These are phyloP conservation scores for Mycena galericulata DNA, from an alignment of 768 basidiomycete species.

Conservation along the genomic window DNA sequence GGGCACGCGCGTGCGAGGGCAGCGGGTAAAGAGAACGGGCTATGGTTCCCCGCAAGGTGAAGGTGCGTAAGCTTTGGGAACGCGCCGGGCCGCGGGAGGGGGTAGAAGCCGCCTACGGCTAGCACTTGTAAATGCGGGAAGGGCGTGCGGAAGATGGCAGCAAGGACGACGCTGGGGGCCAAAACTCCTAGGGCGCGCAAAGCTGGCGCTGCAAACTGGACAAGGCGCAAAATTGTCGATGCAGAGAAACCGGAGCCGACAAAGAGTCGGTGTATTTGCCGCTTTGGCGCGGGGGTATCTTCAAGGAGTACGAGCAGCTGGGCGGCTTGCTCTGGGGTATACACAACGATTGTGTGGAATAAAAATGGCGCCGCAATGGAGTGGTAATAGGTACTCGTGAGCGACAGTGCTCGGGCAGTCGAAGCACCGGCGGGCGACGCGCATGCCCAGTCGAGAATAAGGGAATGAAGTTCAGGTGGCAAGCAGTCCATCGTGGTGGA, in stretches of 20 bases:
- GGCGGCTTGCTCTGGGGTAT: neutral
- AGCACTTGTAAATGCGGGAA: constrained; percentile 4
- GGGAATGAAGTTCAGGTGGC: constrained; percentile 21
- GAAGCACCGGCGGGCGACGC: neutral
- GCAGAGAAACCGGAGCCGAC: neutral
- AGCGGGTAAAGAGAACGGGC: neutral
- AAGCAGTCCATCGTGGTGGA: constrained; percentile 7
- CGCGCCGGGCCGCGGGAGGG: constrained; percentile 15
- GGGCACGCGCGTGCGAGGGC: constrained; percentile 13
- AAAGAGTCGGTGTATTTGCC: constrained; percentile 3
- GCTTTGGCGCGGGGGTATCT: neutral
- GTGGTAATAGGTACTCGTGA: constrained; percentile 20
- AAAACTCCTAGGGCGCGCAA: neutral
- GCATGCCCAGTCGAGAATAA: constrained; percentile 13
- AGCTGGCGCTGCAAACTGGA: constrained; percentile 7
- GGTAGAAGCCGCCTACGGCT: constrained; percentile 18
- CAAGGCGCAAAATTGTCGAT: neutral
- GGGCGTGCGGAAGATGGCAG: constrained; percentile 4
- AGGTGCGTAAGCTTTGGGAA: constrained; percentile 19
- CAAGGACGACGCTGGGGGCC: neutral
- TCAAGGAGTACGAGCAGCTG: neutral
- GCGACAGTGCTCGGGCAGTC: constrained; percentile 7
- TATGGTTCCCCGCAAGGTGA: constrained; percentile 13
- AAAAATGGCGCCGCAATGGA: constrained; percentile 12
- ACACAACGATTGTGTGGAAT: constrained; percentile 10